Evolutionary conservation across 78 protist species (phyloP), one percentile per base, ranked within the genome.

Genomic region (Polysphondylium violaceum): DNA sequence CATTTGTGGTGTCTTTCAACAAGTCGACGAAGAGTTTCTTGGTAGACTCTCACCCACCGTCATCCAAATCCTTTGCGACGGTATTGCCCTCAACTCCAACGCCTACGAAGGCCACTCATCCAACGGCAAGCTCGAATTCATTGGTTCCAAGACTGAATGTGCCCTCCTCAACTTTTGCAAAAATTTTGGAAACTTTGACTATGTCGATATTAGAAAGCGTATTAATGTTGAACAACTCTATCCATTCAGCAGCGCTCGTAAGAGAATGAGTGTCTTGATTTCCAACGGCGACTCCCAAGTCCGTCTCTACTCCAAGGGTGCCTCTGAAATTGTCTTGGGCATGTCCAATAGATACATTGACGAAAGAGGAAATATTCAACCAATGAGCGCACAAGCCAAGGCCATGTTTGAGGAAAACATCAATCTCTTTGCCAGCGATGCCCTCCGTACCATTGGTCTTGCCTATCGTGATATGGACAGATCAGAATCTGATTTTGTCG

Each of bases 381-480:
- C 75, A 23, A 35, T 97, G 2, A 74, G 78, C 72, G 85, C 29
- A 5, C 94, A 58, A 6, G 68, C n/a, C 21, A 69, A 76, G 47
- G 4, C 16, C 16, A 16, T 40, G 23, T 58, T 78, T 36, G 76
- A 63, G 17, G 81, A 68, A 25, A 16, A 21, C 41, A 94, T 92
- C 75, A 56, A 44, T 29, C 59, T 38, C 56, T 74, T 92, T 61
- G 98, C 99, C 3, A 7, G 64, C 1, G 69, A 96, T 21, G 98
- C 96, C 2, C 90, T 95, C 21, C 91, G 99, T 35, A 96, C 99
- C 27, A 61, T 98, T 53, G 87, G 97, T 75, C 43, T 98, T 11
- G 96, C 99, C 1, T 92, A 93, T 64, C n/a, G 76, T 9, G 97
- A 91, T 2, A 33, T 81, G 36, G 31, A 64, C 36, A 21, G 47